phyloP scores from a whole-genome alignment of 2,329 filamentous ascomycete genomes.

The Verticillium nubilum region DNA sequence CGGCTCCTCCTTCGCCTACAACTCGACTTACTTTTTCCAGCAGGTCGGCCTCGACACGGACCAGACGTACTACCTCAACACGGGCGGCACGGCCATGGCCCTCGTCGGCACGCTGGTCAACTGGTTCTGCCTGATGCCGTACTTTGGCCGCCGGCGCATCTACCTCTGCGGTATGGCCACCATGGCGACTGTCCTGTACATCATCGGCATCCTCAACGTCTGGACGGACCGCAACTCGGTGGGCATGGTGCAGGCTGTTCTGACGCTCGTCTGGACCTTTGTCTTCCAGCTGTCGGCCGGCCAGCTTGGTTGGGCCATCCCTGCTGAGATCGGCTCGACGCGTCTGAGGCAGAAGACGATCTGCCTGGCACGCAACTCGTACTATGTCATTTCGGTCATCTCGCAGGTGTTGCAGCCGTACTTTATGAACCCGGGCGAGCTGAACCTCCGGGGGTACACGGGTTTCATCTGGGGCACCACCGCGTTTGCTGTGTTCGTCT shows the following conservation, averaged over 20 bases:
- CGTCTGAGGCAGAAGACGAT: constrained; percentile 25
- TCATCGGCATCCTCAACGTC: constrained; percentile 35
- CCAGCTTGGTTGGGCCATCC: constrained; percentile 16
- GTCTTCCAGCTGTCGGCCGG: constrained; percentile 9
- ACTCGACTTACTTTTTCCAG: constrained; percentile 30
- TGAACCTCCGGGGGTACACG: constrained; percentile 31
- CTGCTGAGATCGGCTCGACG: constrained; percentile 24
- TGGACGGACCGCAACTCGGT: constrained; percentile 28
- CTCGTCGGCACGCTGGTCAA: constrained; percentile 37
- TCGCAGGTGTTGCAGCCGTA: constrained; percentile 22
- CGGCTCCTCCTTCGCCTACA: constrained; percentile 26
- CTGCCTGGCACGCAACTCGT: constrained; percentile 21
- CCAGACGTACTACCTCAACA: constrained; percentile 27
- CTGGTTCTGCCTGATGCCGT: constrained; percentile 28
- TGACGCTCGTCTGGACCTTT: constrained; percentile 13
- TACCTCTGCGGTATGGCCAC: constrained; percentile 38
- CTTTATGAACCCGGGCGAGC: constrained; percentile 29
- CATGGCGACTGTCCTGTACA: constrained; percentile 30
- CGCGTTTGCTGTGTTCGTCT: constrained; percentile 10
- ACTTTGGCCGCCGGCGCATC: constrained; percentile 37
- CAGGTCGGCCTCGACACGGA: constrained; percentile 23
- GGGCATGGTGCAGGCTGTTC: constrained; percentile 21
- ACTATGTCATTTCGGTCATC: constrained; percentile 11
- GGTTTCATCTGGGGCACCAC: constrained; percentile 15
- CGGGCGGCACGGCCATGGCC: constrained; percentile 33